Base-by-base conservation (phyloP, 1,284 basidiomycete species). In the Cutaneotrichosporon spelunceum region DNA sequence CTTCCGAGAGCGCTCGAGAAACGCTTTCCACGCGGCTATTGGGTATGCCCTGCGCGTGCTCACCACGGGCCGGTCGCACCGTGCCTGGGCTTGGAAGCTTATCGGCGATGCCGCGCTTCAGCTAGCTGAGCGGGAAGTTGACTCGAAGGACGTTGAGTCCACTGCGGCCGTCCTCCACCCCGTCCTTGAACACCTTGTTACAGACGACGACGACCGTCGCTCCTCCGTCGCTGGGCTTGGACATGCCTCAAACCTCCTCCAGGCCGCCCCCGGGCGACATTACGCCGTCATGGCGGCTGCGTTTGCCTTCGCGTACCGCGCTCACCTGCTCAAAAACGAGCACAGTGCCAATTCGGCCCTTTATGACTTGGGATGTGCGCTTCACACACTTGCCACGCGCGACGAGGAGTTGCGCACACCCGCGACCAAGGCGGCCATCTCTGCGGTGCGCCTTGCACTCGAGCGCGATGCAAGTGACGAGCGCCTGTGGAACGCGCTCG, bases 41-140 rank as follows among this genome's bases (percentile, higher is more conserved):
- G 71, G 72, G 6, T 80, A 85, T 6, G 84, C 86, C 5, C 74
- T 87, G n/a, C 73, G 79, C 39, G 82, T 88, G 2, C 79, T 92
- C 56, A 78, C 81, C 11, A 21, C 42, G 5, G 84, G 84, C 48
- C 75, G 84, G 44, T 86, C 85, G 6, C 88, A 89, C 77, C 84
- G 88, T 36, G 81, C 84, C 4, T 82, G 91, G 24, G 86, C 84
- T 0, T 98, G 95, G 94, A 99, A 98, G 78, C 81, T 87, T 3
- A 82, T 88, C 11, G 89, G 85, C 0, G 95, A 99, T 76, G 87
- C 88, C 1, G 78, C 90, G 3, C 87, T 87, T 68, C 81, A 84
- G 55, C 78, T 94, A 0, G 87, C 88, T 0, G 62, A 66, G 14
- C 70, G 70, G 39, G 73, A 78, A 39, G 65, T 72, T 4, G 69